Conservation (phyloP, 2,329 filamentous ascomycete species). For the Stylonectria norvegica region DNA sequence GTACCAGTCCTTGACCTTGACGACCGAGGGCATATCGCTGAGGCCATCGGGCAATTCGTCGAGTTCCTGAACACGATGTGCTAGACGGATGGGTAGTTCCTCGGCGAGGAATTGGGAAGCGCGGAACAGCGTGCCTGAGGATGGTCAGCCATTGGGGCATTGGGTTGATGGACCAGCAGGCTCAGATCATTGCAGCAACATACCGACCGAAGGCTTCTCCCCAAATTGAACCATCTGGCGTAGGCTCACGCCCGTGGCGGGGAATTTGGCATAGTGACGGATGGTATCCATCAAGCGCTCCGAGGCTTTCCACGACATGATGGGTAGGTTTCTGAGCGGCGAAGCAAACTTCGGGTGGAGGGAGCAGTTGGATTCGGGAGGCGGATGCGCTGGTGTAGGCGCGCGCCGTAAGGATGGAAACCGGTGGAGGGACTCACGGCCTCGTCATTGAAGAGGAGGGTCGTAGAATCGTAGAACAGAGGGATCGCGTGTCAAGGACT, state of each 20-base stretch:
- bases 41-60: conserved; percentile 89
- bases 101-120: conserved; percentile 98
- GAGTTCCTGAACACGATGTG: conserved; percentile 93
- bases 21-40: conserved; percentile 96
- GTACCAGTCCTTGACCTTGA: conserved; percentile 96
- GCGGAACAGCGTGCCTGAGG: conserved; percentile 84
- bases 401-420: conserved; percentile 21
- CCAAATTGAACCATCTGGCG: conserved; percentile 99
- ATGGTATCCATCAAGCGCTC: conserved; percentile 94
- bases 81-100: conserved; percentile 93
- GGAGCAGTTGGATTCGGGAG: conserved; percentile 16
- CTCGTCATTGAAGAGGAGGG: conserved; percentile 26
- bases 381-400: no score
- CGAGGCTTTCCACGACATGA: conserved; percentile 91
- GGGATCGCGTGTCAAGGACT: no score
- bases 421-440: conserved; percentile 23
- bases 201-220: conserved; percentile 86
- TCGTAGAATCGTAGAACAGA: not conserved
- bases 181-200: conserved; percentile 76
- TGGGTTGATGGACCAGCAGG: conserved; percentile 78
- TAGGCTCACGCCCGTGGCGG: conserved; percentile 91
- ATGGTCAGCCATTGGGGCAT: conserved; percentile 12
- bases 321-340: conserved; percentile 14
- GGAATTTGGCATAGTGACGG: conserved; percentile 94
- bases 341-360: conserved; percentile 23